phyloP scores from a whole-genome alignment of 2,329 filamentous ascomycete species.

The Pseudogymnoascus sp. region DNA sequence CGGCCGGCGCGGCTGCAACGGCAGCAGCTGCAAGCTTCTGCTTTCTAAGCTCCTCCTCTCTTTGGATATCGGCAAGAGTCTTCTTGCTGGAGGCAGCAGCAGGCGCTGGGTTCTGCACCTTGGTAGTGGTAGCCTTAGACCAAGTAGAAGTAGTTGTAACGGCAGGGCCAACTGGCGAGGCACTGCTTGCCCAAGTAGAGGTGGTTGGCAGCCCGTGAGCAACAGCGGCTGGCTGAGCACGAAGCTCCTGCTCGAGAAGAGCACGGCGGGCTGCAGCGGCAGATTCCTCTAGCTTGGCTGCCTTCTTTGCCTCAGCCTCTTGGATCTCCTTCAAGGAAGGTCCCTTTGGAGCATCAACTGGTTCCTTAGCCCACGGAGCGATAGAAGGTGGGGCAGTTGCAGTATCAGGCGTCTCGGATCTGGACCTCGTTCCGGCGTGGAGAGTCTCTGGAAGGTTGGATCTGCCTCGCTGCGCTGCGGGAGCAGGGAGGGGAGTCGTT shows the following conservation, averaged over 20 bases:
- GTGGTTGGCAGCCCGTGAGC: slow-evolving; percentile 75
- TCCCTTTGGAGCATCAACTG: slow-evolving; percentile 64
- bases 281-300: slow-evolving; percentile 77
- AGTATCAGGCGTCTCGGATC: slow-evolving; percentile 66
- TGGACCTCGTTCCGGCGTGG: slow-evolving; percentile 43
- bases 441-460: slow-evolving; percentile 75
- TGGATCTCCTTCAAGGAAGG: slow-evolving; percentile 96
- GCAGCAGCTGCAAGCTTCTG: slow-evolving; percentile 51
- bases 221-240: slow-evolving; percentile 52
- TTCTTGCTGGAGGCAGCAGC: slow-evolving; percentile 55
- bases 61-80: slow-evolving; percentile 91
- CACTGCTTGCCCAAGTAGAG: slow-evolving; percentile 62
- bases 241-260: slow-evolving; percentile 69
- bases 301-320: slow-evolving; percentile 86
- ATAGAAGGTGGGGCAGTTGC: slow-evolving; percentile 55
- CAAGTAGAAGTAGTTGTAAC: slow-evolving; percentile 31
- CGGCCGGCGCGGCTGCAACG: slow-evolving; percentile 35
- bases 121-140: slow-evolving; percentile 40
- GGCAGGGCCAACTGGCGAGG: slow-evolving; percentile 25
- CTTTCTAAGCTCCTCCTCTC: slow-evolving; percentile 89
- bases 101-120: slow-evolving; percentile 29
- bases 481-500: slow-evolving; percentile 75
- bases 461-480: slow-evolving; percentile 74
- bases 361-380: slow-evolving; percentile 92
- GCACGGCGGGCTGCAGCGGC: slow-evolving; percentile 71